phyloP scores from a whole-genome alignment of 1,284 basidiomycete species.

The Trametes hirsuta region DNA sequence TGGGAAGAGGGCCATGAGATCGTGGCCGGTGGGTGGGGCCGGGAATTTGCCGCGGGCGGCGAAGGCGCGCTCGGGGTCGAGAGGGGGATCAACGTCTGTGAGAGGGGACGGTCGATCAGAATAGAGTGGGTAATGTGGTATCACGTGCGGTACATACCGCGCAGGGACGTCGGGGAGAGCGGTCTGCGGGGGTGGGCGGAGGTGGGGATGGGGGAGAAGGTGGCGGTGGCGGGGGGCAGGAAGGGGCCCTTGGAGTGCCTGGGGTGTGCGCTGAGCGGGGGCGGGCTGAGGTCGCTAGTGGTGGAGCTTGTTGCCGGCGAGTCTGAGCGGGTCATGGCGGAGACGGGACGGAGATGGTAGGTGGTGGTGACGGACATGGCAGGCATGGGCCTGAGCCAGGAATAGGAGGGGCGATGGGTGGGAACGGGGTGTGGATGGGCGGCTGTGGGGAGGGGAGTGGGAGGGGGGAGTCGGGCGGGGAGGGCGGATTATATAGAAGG shows the following conservation, averaged over 20 bases:
- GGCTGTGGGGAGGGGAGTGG: slow-evolving; percentile 13
- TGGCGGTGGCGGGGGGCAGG: slow-evolving; percentile 16
- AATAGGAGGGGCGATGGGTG: slow-evolving; percentile 1
- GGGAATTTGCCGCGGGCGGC: slow-evolving; percentile 57
- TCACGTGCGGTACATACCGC: slow-evolving; percentile 43
- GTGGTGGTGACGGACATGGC: slow-evolving; percentile 22
- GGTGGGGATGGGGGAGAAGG: slow-evolving; percentile 23
- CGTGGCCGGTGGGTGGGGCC: slow-evolving; percentile 74
- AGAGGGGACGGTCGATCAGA: neutral
- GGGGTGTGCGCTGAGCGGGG: slow-evolving; percentile 17
- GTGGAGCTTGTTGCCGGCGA: slow-evolving; percentile 33
- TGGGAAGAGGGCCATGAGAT: slow-evolving; percentile 80
- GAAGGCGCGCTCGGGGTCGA: slow-evolving; percentile 43
- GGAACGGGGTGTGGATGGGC: slow-evolving; percentile 17
- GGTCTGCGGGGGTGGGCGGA: slow-evolving; percentile 29
- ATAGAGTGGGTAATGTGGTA: neutral
- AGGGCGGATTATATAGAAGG: slow-evolving; percentile 25
- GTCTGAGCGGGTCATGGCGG: slow-evolving; percentile 25
- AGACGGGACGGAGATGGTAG: slow-evolving; percentile 33
- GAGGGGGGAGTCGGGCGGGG: slow-evolving; percentile 17
- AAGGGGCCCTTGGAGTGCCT: slow-evolving; percentile 15
- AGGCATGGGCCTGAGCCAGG: neutral
- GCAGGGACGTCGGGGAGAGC: slow-evolving; percentile 43
- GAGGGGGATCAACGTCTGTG: slow-evolving; percentile 62
- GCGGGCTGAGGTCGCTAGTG: slow-evolving; percentile 32